Percentiles rank a stretch among this genome's conserved stretches.
Evolutionary conservation across 2,329 filamentous ascomycete species (phyloP).

Genomic region (Scedosporium dehoogii): DNA sequence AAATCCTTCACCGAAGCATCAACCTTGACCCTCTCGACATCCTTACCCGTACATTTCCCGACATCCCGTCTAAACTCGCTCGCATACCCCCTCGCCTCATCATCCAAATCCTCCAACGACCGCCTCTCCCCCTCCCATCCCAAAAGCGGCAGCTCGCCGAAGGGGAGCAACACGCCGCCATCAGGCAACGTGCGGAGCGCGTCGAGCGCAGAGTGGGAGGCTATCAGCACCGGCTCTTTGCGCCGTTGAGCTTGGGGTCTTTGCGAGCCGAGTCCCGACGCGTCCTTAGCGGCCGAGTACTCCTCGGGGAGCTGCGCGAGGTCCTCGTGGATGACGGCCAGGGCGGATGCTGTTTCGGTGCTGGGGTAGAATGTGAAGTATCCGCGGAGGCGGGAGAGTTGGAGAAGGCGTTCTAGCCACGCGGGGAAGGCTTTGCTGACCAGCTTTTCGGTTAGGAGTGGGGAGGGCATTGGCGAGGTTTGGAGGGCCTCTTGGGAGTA

Average conservation of each 20-base stretch:
- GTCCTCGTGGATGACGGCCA: constrained; percentile 72
- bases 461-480: constrained; percentile 21
- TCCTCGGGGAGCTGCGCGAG: constrained; percentile 65
- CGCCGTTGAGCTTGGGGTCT: constrained; percentile 16
- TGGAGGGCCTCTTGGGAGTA: constrained; percentile 28
- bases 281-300: constrained; percentile 26
- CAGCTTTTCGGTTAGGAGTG: constrained; percentile 32
- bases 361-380: constrained; percentile 76
- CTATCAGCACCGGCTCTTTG: constrained; percentile 26
- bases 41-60: constrained; percentile 50
- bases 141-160: constrained; percentile 47
- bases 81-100: constrained; percentile 41
- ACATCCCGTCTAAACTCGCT: constrained; percentile 50
- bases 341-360: constrained; percentile 36
- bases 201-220: constrained; percentile 27
- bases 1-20: constrained; percentile 45
- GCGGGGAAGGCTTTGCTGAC: constrained; percentile 61
- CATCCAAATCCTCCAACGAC: constrained; percentile 27
- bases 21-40: constrained; percentile 13
- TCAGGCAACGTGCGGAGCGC: constrained; percentile 39
- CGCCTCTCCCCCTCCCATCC: constrained; percentile 51
- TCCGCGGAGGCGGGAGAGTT: constrained; percentile 64
- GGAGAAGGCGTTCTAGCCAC: constrained; percentile 70
- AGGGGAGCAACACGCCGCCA: constrained; percentile 30
- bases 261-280: constrained; percentile 3